These are phyloP conservation scores for Musa balbisiana DNA, from an alignment of 202 grass and related monocot species.

Conservation along the genomic window DNA sequence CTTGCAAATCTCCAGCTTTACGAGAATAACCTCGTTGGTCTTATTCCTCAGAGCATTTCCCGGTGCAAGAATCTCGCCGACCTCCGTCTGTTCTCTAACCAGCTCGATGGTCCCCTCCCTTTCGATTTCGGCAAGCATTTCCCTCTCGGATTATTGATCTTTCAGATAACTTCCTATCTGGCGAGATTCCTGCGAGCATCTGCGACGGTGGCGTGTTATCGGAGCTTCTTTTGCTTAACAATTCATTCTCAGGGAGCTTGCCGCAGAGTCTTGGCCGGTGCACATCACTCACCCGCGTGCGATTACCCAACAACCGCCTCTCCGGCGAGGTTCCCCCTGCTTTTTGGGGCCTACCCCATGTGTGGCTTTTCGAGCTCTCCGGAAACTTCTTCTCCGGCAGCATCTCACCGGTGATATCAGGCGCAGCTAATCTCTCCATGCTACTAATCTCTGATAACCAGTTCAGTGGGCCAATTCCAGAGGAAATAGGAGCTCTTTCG, in stretches of 20 bases:
- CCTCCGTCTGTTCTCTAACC: constrained; percentile 20
- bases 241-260: constrained; percentile 10
- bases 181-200: constrained; percentile 2
- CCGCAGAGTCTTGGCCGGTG: constrained; percentile 10
- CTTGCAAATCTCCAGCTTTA: constrained; percentile 5
- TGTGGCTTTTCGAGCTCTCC: constrained; percentile 9
- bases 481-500: constrained; percentile 5
- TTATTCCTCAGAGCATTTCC: background rate
- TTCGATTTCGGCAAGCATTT: constrained; percentile 6
- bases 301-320: background rate
- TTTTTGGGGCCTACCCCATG: constrained; percentile 12
- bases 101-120: background rate
- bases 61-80: background rate
- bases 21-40: constrained; percentile 12
- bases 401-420: constrained; percentile 4
- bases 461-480: constrained; percentile 11
- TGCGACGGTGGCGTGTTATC: constrained; percentile 3
- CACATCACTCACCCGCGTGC: background rate
- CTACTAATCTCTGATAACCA: constrained; percentile 15
- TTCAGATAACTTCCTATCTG: constrained; percentile 2
- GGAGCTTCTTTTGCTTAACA: constrained; percentile 16
- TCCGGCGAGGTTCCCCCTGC: constrained; percentile 11
- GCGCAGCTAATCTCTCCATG: constrained; percentile 13
- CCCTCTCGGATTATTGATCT: constrained; percentile 11
- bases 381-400: constrained; percentile 12